Percentiles rank a stretch among this genome's conserved stretches.
These are phyloP conservation scores for Datisca glomerata DNA, from an alignment of 306 rosid species.

Conservation along the genomic window DNA sequence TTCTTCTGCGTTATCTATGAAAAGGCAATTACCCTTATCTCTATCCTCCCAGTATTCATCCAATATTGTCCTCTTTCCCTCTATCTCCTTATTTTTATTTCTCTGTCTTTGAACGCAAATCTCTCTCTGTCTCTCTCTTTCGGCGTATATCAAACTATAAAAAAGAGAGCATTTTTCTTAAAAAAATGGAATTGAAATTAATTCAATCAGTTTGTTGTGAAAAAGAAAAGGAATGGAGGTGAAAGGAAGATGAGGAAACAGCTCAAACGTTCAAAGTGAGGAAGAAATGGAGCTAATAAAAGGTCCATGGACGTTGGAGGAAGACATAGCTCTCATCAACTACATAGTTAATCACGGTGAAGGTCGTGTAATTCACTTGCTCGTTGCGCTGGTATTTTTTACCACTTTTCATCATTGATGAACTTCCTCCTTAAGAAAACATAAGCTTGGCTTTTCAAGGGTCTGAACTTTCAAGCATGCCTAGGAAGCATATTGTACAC, in stretches of 20 bases:
- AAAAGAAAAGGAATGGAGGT: slow-evolving; percentile 42
- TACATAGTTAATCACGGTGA: slow-evolving; percentile 88
- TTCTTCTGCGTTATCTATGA: slow-evolving; percentile 37
- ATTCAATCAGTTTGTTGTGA: neutral
- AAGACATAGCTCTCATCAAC: slow-evolving; percentile 75
- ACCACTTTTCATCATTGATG: too few species aligned
- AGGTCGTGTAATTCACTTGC: slow-evolving; percentile 99
- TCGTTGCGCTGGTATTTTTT: slow-evolving; percentile 44
- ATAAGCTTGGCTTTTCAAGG: too few species aligned
- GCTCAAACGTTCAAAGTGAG: slow-evolving; percentile 8
- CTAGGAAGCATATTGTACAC: too few species aligned
- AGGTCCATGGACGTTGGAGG: slow-evolving; percentile 96
- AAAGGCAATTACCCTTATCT: slow-evolving; percentile 33
- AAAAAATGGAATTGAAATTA: neutral
- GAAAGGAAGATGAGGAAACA: slow-evolving; percentile 21
- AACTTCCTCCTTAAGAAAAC: too few species aligned
- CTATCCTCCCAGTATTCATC: slow-evolving; percentile 28
- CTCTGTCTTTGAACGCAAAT: neutral
- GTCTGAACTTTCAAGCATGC: too few species aligned
- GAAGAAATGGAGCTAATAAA: slow-evolving; percentile 51
- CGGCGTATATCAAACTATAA: neutral
- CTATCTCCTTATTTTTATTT: slow-evolving; percentile 14
- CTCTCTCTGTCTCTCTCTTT: slow-evolving; percentile 10
- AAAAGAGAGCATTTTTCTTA: neutral
- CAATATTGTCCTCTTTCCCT: slow-evolving; percentile 5